phyloP scores from a whole-genome alignment of 2,329 filamentous ascomycete genomes.

The Cercospora sesami region DNA sequence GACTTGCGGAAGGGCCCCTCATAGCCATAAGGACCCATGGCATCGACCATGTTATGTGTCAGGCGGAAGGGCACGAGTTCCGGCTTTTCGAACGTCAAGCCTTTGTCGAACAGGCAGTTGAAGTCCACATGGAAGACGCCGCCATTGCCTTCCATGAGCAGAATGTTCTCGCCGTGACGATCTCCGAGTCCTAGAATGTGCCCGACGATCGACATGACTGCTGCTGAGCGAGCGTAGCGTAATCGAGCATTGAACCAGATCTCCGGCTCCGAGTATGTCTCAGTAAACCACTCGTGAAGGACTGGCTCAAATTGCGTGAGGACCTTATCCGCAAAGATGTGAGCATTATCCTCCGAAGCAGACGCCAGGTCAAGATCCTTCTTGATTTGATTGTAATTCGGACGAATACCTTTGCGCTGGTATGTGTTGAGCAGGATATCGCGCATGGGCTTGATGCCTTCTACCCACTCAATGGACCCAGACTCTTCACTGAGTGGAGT shows the following conservation, averaged over 20 bases:
- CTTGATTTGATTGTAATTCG: slow-evolving; percentile 68
- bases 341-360: slow-evolving; percentile 60
- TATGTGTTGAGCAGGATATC: slow-evolving; percentile 84
- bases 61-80: slow-evolving; percentile 94
- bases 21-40: slow-evolving; percentile 92
- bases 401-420: slow-evolving; percentile 66
- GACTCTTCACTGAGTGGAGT: slow-evolving; percentile 97
- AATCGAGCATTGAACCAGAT: slow-evolving; percentile 88
- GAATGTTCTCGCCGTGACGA: slow-evolving; percentile 93
- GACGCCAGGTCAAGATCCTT: slow-evolving; percentile 65
- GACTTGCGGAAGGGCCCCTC: slow-evolving; percentile 89
- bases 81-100: slow-evolving; percentile 89
- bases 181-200: slow-evolving; percentile 92
- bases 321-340: slow-evolving; percentile 69
- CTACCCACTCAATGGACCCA: slow-evolving; percentile 97
- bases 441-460: slow-evolving; percentile 88
- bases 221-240: slow-evolving; percentile 87
- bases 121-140: slow-evolving; percentile 98
- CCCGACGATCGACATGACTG: slow-evolving; percentile 99
- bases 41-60: slow-evolving; percentile 97
- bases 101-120: slow-evolving; percentile 99
- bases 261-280: slow-evolving; percentile 89
- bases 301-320: slow-evolving; percentile 73
- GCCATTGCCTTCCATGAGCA: slow-evolving; percentile 89
- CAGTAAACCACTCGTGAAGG: slow-evolving; percentile 91